Base-by-base conservation (phyloP, 2,329 filamentous ascomycete genomes). In the Aspergillus awamori region DNA sequence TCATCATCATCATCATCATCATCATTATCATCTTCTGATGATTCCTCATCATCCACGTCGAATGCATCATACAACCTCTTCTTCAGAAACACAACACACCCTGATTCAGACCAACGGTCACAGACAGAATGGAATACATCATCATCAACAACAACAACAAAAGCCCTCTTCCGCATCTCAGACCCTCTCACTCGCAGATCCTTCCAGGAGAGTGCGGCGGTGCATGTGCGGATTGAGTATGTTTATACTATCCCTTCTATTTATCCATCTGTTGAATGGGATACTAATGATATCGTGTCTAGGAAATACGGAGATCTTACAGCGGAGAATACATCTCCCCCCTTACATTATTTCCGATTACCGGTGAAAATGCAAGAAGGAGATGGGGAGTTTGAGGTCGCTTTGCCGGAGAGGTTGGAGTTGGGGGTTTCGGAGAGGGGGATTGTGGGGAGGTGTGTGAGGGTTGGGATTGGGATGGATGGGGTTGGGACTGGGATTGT, bases 201-300 rank as follows among this genome's bases (percentile, higher is more conserved):
- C 0, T 64, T 76, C 3, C 62, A 64, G 5, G 60, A 20, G 0
- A 70, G 61, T 53, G 43, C 43, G 4, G 61, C 65, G 10, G 65
- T 76, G 13, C 58, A 74, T 53, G 59, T 76, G 20, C 68, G 73
- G 17, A 76, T 76, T 55, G 74, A 76, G 74, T 76, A 65, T 61
- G 71, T 60, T 28, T 45, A 30, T 52, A n/a, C 11, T 30, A n/a
- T 17, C 4, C 1, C 15, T 7, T 2, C 4, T 33, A 24, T 43
- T 13, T 8, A 3, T 24, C 24, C 28, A 17, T 7, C 22, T 39
- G 1, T 33, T 22, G 1, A 53, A 36, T 15, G 45, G 45, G 28
- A 41, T 58, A 11, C 43, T 39, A 53, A n/a, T 13, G 28, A 6
- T 13, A 38, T 68, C 60, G 1, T 41, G 6, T 5, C 5, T n/a